Conservation (phyloP, 2,329 filamentous ascomycete genomes). For the Shiraia sp. region DNA sequence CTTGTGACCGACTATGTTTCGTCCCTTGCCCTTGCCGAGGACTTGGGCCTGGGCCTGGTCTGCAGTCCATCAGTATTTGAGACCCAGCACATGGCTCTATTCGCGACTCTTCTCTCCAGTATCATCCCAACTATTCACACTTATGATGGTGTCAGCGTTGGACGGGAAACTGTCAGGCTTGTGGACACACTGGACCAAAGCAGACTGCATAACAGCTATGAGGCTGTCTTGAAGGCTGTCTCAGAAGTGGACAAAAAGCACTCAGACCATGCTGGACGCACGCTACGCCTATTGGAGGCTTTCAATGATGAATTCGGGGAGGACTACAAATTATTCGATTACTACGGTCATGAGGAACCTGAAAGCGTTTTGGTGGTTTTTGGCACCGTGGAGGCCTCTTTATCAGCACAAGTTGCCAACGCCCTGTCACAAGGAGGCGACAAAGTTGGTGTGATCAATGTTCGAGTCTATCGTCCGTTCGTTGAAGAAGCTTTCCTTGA, state of each 20-base stretch:
- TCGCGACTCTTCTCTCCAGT: constrained; percentile 78
- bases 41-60: constrained; percentile 84
- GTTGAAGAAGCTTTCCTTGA: constrained; percentile 91
- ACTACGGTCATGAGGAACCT: constrained; percentile 78
- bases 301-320: constrained; percentile 94
- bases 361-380: constrained; percentile 89
- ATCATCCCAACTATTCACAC: constrained; percentile 83
- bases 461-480: constrained; percentile 93
- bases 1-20: constrained; percentile 87
- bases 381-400: constrained; percentile 85
- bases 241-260: constrained; percentile 69
- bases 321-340: constrained; percentile 91
- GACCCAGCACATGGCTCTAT: constrained; percentile 92
- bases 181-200: constrained; percentile 78
- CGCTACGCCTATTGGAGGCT: constrained; percentile 69
- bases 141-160: constrained; percentile 83
- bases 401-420: constrained; percentile 78
- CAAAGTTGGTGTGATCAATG: constrained; percentile 85
- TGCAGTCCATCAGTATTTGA: constrained; percentile 87
- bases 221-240: constrained; percentile 65
- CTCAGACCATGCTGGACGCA: constrained; percentile 71
- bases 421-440: constrained; percentile 72
- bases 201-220: constrained; percentile 71
- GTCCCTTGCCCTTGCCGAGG: constrained; percentile 80
- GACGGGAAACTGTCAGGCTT: constrained; percentile 78